Base-by-base conservation (phyloP, 2,329 filamentous ascomycete species). In the Arthroderma sp. region DNA sequence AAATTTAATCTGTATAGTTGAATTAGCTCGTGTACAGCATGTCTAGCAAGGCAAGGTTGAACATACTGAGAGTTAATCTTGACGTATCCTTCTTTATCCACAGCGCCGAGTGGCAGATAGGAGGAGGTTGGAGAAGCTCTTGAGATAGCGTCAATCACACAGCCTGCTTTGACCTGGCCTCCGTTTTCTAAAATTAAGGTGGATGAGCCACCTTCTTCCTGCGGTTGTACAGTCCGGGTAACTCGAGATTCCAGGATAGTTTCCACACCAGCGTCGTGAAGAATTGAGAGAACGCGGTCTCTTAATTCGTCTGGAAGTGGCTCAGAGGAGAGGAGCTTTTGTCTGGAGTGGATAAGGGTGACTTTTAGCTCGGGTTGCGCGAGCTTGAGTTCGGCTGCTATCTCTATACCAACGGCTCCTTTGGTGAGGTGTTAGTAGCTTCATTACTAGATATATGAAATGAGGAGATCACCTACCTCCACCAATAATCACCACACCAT, bases 371-470 rank as follows among this genome's bases (percentile, higher is more conserved):
- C 55, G 0, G 85, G 83, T 49, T 80, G 72, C 27, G 78, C 66
- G 38, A 75, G 60, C 62, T 87, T 88, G 44, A 88, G 67, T 64
- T 91, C 84, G 1, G 81, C 78, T 0, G 85, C 83, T 72, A 89
- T 86, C 59, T 89, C 84, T 44, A 88, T 79, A 6, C 85, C 85
- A 1, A 88, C 84, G 5, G 84, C 85, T 41, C 82, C 45, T 73
- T 75, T 34, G 6, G 44, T 7, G 45, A 38, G 10, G 39, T 22
- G 40, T 46, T 29, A 44, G 29, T 33, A 11, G 43, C 5, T 32
- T 7, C 34, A 10, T n/a, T 30, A 1, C 11, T 37, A 29, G 15
- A 32, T 10, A 9, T 11, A 33, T 6, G 27, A 29, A 33, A 5
- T 33, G 8, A 36, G 36, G 8, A 10, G 29, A 5, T n/a, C 31